Evolutionary conservation across 2,329 filamentous ascomycete genomes (phyloP).

Genomic region (Fusarium napiforme): DNA sequence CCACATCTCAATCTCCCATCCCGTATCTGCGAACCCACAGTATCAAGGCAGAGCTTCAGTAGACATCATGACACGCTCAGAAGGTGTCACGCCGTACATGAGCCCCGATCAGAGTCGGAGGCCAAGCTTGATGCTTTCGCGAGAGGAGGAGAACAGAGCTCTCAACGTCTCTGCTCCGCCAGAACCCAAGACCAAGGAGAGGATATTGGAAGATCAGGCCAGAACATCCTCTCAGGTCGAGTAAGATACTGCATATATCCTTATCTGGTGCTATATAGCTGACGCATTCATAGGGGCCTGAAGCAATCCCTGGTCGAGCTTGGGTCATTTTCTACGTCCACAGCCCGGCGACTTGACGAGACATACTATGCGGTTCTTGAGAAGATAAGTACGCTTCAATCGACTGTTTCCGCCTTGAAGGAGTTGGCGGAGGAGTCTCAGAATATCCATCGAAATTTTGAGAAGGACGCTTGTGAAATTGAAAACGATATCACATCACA

Average conservation of each 20-base stretch:
- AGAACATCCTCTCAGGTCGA: conserved; percentile 47
- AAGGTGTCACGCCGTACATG: conserved; percentile 56
- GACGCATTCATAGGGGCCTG: conserved; percentile 53
- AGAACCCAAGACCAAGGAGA: conserved; percentile 49
- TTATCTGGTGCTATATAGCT: conserved; percentile 27
- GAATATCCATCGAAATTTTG: conserved; percentile 68
- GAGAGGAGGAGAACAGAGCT: conserved; percentile 43
- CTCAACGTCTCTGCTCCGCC: conserved; percentile 13
- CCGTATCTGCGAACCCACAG: conserved; percentile 43
- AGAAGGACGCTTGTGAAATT: conserved; percentile 67
- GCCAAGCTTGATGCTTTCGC: conserved; percentile 53
- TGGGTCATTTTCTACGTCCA: conserved; percentile 68
- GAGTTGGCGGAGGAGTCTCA: conserved; percentile 72
- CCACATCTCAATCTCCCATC: conserved; percentile 30
- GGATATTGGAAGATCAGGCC: conserved; percentile 52
- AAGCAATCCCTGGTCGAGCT: conserved; percentile 65
- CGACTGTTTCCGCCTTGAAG: conserved; percentile 71
- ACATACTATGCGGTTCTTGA: conserved; percentile 80
- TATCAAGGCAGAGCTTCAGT: conserved; percentile 54
- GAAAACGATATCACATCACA: conserved; percentile 69
- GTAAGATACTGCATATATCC: conserved; percentile 38
- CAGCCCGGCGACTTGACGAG: conserved; percentile 75
- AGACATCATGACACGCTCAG: conserved; percentile 58
- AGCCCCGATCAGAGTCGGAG: conserved; percentile 58
- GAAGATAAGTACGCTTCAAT: conserved; percentile 72